phyloP scores from a whole-genome alignment of 2,329 filamentous ascomycete genomes.

The Pseudopithomyces chartarum region DNA sequence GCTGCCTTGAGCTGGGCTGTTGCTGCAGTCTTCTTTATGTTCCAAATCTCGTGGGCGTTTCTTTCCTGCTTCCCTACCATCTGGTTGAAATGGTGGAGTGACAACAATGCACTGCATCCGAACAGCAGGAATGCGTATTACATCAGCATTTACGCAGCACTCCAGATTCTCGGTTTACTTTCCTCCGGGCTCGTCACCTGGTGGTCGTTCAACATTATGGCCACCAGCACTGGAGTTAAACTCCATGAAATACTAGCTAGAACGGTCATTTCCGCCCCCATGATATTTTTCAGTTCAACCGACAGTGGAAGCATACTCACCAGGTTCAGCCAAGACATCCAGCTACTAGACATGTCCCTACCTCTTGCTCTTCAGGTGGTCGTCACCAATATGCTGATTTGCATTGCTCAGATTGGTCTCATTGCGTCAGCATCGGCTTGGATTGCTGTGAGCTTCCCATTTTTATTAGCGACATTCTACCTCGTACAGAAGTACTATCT shows the following conservation, averaged over 20 bases:
- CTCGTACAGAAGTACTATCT: conserved; percentile 50
- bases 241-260: conserved; percentile 5
- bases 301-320: conserved; percentile 8
- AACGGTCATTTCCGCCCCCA: background rate
- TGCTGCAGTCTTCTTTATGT: background rate
- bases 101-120: background rate
- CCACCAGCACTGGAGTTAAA: background rate
- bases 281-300: conserved; percentile 2
- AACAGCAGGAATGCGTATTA: background rate
- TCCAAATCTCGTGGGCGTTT: conserved; percentile 1
- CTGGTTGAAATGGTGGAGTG: conserved; percentile 4
- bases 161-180: background rate
- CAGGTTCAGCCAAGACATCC: conserved; percentile 16
- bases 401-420: background rate
- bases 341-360: conserved; percentile 10
- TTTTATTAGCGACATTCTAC: conserved; percentile 35
- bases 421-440: background rate
- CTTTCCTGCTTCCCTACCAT: background rate
- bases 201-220: conserved; percentile 3
- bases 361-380: background rate
- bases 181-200: background rate
- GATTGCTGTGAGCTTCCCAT: conserved; percentile 35
- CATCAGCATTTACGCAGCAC: background rate
- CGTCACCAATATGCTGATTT: background rate
- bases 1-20: background rate